These are phyloP conservation scores for Podospora conica DNA, from an alignment of 495 filamentous ascomycete species.

Conservation along the genomic window DNA sequence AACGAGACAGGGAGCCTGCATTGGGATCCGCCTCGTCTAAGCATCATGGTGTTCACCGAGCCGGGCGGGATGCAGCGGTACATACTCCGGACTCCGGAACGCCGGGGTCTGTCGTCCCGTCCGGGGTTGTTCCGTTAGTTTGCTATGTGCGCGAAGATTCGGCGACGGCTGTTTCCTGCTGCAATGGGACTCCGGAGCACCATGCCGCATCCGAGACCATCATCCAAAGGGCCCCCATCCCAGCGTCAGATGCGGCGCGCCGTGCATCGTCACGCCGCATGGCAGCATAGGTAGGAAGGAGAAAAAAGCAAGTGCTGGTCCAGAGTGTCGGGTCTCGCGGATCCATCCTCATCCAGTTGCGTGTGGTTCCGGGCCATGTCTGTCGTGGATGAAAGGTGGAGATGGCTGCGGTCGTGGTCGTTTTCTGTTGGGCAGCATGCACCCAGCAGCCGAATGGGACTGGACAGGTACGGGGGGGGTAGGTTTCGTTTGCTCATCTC, in stretches of 20 bases:
- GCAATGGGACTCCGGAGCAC: background rate
- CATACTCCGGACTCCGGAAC: background rate
- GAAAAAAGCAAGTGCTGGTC: background rate
- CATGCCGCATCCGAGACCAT: background rate
- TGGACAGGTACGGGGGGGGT: background rate
- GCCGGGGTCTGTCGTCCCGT: background rate
- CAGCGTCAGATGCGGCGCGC: background rate
- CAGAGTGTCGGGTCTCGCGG: background rate
- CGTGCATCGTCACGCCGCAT: constrained; percentile 9
- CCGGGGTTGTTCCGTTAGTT: background rate
- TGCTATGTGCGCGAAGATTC: too few relatives aligned
- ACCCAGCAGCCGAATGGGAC: background rate
- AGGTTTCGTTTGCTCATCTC: background rate
- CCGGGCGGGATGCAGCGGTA: background rate
- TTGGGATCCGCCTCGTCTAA: background rate
- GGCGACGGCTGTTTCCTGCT: background rate
- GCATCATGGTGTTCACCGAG: background rate
- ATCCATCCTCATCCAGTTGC: background rate
- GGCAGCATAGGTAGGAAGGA: background rate
- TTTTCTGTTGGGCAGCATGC: constrained; percentile 2
- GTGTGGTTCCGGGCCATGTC: background rate
- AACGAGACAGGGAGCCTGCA: background rate
- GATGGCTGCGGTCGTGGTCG: constrained; percentile 1
- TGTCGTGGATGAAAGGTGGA: background rate
- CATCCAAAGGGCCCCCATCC: background rate